A percentile compares a stretch with the other conserved stretches of the same genome.
Conservation (phyloP, 495 filamentous ascomycete genomes). For the Hypomontagnella submonticulosa region DNA sequence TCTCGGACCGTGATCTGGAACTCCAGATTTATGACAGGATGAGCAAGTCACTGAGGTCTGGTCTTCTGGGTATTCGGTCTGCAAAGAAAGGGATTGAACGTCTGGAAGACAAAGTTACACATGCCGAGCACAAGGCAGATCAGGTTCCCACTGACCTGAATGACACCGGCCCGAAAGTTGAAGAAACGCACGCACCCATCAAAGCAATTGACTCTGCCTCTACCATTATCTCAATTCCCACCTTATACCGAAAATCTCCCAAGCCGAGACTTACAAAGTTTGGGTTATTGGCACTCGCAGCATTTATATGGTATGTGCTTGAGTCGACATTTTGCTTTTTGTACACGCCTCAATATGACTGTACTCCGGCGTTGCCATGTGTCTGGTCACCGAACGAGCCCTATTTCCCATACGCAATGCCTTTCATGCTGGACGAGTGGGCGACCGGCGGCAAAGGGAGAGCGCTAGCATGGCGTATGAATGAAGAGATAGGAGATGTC, state of each 20-base stretch:
- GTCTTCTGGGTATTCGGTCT: slow-evolving; percentile 70
- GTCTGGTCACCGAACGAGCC: slow-evolving; percentile 63
- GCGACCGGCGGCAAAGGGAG: slow-evolving; percentile 57
- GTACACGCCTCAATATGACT: slow-evolving; percentile 66
- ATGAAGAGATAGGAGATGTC: slow-evolving; percentile 54
- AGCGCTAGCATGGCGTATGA: slow-evolving; percentile 35
- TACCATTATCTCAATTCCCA: slow-evolving; percentile 66
- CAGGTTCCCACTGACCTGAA: slow-evolving; percentile 16
- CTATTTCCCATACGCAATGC: slow-evolving; percentile 63
- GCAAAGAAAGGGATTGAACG: slow-evolving; percentile 73
- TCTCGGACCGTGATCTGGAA: slow-evolving; percentile 56
- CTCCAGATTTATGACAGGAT: slow-evolving; percentile 67
- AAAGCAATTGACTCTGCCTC: slow-evolving; percentile 46
- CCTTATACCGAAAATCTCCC: slow-evolving; percentile 63
- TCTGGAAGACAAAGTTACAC: slow-evolving; percentile 69
- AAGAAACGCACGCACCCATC: slow-evolving; percentile 12
- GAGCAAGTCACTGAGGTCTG: slow-evolving; percentile 67
- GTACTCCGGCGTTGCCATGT: slow-evolving; percentile 55
- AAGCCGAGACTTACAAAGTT: slow-evolving; percentile 66
- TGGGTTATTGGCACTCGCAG: slow-evolving; percentile 61
- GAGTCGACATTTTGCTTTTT: slow-evolving; percentile 70
- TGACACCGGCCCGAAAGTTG: slow-evolving; percentile 11
- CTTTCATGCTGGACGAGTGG: slow-evolving; percentile 67
- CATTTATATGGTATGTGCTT: slow-evolving; percentile 65
- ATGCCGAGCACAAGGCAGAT: slow-evolving; percentile 48